phyloP scores from a whole-genome alignment of 176 grass and related monocot genomes.

The Phoenix roebelenii region DNA sequence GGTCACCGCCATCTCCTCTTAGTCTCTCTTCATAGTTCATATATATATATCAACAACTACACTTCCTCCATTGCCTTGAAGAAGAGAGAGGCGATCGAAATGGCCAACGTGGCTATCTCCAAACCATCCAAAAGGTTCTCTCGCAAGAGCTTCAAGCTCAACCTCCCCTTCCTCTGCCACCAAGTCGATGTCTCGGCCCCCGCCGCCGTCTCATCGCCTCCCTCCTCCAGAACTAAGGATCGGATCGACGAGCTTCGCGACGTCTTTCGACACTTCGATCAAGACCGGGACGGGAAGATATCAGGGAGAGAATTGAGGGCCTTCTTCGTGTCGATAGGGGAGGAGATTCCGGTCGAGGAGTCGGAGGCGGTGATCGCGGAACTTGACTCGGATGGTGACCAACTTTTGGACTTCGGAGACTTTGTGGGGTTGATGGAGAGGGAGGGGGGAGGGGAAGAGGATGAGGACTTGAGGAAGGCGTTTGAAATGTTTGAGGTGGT shows the following conservation, averaged over 20 bases:
- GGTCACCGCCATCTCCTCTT: no score
- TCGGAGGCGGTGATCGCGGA: constrained; percentile 17
- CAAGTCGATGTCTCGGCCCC: constrained; percentile 20
- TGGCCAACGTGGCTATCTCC: no score
- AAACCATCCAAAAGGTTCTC: constrained; percentile 21
- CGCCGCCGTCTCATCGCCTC: not conserved
- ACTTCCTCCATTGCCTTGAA: no score
- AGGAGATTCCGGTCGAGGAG: constrained; percentile 42
- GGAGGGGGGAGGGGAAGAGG: constrained; percentile 30
- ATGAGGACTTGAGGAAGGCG: constrained; percentile 64
- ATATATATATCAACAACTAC: no score
- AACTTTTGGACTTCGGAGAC: constrained; percentile 55
- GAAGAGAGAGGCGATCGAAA: no score
- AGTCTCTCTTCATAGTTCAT: no score
- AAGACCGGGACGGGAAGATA: constrained; percentile 71
- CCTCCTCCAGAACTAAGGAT: constrained; percentile 9
- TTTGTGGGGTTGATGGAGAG: constrained; percentile 76
- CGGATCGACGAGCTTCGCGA: constrained; percentile 43
- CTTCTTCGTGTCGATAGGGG: constrained; percentile 72
- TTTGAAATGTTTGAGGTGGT: constrained; percentile 91
- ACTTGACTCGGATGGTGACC: constrained; percentile 20
- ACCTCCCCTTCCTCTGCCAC: constrained; percentile 42
- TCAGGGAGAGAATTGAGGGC: constrained; percentile 55
- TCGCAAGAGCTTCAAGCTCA: constrained; percentile 46
- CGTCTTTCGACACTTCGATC: constrained; percentile 81